Conservation (phyloP, 2,329 filamentous ascomycete species). For the Exophiala calicioides region DNA sequence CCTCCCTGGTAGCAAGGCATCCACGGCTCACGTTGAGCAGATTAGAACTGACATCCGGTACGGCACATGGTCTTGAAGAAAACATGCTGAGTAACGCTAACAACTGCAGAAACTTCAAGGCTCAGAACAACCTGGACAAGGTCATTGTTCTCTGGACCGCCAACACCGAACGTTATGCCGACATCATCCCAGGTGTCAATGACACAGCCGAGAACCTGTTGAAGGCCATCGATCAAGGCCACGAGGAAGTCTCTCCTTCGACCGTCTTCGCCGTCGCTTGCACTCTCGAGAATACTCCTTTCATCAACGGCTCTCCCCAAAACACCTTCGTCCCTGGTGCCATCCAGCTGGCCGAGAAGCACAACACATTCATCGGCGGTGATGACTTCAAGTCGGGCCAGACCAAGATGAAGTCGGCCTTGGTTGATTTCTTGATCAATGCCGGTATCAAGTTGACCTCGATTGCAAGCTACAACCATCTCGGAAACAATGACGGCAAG, state of each 20-base stretch:
- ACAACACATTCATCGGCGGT: slow-evolving; percentile 88
- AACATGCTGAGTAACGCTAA: slow-evolving; percentile 7
- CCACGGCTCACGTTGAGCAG: slow-evolving; percentile 83
- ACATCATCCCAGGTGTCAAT: slow-evolving; percentile 84
- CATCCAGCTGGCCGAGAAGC: slow-evolving; percentile 82
- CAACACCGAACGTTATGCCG: slow-evolving; percentile 96
- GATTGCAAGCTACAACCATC: slow-evolving; percentile 98
- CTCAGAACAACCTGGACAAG: slow-evolving; percentile 80
- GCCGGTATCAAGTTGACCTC: slow-evolving; percentile 98
- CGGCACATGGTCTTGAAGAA: slow-evolving; percentile 31
- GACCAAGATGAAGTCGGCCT: slow-evolving; percentile 99
- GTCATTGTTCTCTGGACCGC: slow-evolving; percentile 98
- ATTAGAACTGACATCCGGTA: slow-evolving; percentile 89
- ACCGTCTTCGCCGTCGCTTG: slow-evolving; percentile 94
- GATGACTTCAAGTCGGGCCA: slow-evolving; percentile 99
- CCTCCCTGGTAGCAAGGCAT: slow-evolving; percentile 79
- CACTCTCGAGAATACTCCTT: slow-evolving; percentile 84
- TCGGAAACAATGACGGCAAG: slow-evolving; percentile 99
- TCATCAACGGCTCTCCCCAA: slow-evolving; percentile 99
- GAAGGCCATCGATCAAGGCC: slow-evolving; percentile 79
- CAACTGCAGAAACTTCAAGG: slow-evolving; percentile 77
- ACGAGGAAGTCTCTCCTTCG: slow-evolving; percentile 90
- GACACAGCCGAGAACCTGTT: slow-evolving; percentile 95
- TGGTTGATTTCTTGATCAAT: slow-evolving; percentile 97
- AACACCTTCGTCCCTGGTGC: slow-evolving; percentile 98